phyloP scores from a whole-genome alignment of 2,329 filamentous ascomycete genomes.

The Elsinoe batatas region DNA sequence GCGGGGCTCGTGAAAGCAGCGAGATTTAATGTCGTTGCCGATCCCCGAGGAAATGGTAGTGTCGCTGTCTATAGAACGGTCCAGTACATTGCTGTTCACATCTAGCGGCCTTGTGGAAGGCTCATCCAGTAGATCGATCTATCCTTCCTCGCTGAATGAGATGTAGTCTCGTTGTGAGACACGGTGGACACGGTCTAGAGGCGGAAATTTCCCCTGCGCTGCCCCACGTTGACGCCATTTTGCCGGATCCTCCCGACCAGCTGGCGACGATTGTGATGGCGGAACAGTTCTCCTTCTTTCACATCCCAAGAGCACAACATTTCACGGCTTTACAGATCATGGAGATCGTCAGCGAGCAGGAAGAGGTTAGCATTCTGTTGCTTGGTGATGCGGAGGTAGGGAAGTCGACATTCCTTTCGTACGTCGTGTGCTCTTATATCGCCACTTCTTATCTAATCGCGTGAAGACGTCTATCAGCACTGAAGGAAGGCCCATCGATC shows the following conservation, averaged over 20 bases:
- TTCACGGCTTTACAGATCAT: slow-evolving; percentile 2
- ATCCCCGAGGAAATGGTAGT: not conserved
- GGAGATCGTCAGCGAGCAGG: slow-evolving; percentile 16
- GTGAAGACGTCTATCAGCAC: slow-evolving; percentile 21
- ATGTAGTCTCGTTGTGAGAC: not conserved
- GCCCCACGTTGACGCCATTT: slow-evolving; percentile 8
- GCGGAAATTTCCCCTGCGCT: slow-evolving; percentile 7
- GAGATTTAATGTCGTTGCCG: not conserved
- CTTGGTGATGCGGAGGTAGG: slow-evolving; percentile 51
- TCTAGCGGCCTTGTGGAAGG: not conserved
- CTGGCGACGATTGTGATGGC: not conserved
- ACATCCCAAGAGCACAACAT: not conserved
- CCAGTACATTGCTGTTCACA: not conserved
- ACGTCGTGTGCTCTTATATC: slow-evolving; percentile 25
- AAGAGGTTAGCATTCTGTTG: slow-evolving; percentile 43
- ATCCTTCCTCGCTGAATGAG: not conserved
- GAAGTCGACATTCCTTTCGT: slow-evolving; percentile 55
- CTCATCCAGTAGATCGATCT: not conserved
- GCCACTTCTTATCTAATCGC: not conserved
- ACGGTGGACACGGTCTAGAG: not conserved
- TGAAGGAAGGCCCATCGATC: slow-evolving; percentile 1
- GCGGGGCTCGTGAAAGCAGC: not conserved
- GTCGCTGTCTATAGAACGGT: not conserved
- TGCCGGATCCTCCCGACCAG: not conserved
- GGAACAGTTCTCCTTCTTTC: not conserved